Conservation (phyloP, 768 basidiomycete genomes). For the Terana coerulea region DNA sequence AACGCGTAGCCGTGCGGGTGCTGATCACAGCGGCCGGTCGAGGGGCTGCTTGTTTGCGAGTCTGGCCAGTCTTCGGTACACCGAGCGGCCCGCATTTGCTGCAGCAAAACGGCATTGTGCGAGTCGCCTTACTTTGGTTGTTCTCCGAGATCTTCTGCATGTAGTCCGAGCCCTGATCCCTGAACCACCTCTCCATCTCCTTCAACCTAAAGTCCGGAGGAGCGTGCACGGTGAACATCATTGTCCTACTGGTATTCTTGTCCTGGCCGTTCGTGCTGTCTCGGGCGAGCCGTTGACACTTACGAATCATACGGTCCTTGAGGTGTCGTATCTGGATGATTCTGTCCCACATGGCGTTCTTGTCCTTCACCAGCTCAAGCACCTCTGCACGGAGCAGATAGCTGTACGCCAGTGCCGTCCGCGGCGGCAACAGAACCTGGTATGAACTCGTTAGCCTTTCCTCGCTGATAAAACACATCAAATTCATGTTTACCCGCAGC, state of each 20-base stretch:
- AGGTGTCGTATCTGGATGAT: slow-evolving; percentile 72
- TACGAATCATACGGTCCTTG: slow-evolving; percentile 81
- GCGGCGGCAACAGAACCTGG: slow-evolving; percentile 69
- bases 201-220: slow-evolving; percentile 71
- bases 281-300: slow-evolving; percentile 63
- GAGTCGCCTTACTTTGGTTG: not conserved
- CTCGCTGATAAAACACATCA: not conserved
- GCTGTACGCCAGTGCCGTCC: slow-evolving; percentile 61
- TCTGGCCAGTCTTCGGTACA: not conserved
- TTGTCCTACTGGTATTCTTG: slow-evolving; percentile 34
- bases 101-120: slow-evolving; percentile 20
- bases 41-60: not conserved
- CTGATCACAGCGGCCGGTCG: not conserved
- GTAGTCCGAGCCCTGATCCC: slow-evolving; percentile 35
- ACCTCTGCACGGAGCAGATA: slow-evolving; percentile 61
- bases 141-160: slow-evolving; percentile 7
- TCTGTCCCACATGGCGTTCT: slow-evolving; percentile 58
- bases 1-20: not conserved
- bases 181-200: slow-evolving; percentile 79
- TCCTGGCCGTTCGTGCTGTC: slow-evolving; percentile 37
- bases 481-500: slow-evolving; percentile 47
- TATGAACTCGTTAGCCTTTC: slow-evolving; percentile 8
- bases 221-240: slow-evolving; percentile 65
- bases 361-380: slow-evolving; percentile 56
- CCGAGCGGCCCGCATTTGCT: slow-evolving; percentile 16